These are phyloP conservation scores for Venturia oleaginea DNA, from an alignment of 2,329 filamentous ascomycete genomes.

Conservation along the genomic window DNA sequence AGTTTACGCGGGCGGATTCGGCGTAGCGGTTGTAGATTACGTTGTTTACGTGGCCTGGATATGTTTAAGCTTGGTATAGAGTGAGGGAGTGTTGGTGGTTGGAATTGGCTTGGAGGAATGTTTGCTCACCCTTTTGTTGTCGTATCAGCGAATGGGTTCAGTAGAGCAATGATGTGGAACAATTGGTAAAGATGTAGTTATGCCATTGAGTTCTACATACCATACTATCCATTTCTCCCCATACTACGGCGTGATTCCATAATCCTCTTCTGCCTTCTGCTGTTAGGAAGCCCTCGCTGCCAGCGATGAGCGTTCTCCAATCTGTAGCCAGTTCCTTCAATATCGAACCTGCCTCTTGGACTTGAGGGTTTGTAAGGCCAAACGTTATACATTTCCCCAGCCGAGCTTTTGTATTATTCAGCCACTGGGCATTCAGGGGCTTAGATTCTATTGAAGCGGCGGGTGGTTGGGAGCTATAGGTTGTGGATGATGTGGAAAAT, in stretches of 20 bases:
- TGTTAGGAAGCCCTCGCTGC: constrained; percentile 67
- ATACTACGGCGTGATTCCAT: constrained; percentile 59
- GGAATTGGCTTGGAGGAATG: neutral
- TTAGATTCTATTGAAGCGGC: neutral
- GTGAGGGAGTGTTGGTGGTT: neutral
- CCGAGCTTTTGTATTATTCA: constrained; percentile 56
- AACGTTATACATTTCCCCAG: constrained; percentile 69
- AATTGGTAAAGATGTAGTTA: neutral
- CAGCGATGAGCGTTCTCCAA: constrained; percentile 65
- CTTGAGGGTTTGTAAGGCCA: constrained; percentile 53
- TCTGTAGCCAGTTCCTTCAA: constrained; percentile 51
- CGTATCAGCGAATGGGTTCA: neutral
- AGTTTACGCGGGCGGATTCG: constrained; percentile 72
- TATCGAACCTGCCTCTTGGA: constrained; percentile 49
- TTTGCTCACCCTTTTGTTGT: neutral
- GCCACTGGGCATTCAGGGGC: constrained; percentile 48
- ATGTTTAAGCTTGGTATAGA: neutral
- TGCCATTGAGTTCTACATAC: constrained; percentile 12
- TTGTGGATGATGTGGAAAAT: neutral
- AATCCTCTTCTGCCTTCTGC: constrained; percentile 52
- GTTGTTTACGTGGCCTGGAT: constrained; percentile 73
- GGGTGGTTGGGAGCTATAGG: neutral
- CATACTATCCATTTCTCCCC: constrained; percentile 63
- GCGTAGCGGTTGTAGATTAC: constrained; percentile 76
- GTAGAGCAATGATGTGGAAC: neutral